Base-by-base conservation (phyloP, 139 green algal species). In the Limnomonas spitsbergensis region DNA sequence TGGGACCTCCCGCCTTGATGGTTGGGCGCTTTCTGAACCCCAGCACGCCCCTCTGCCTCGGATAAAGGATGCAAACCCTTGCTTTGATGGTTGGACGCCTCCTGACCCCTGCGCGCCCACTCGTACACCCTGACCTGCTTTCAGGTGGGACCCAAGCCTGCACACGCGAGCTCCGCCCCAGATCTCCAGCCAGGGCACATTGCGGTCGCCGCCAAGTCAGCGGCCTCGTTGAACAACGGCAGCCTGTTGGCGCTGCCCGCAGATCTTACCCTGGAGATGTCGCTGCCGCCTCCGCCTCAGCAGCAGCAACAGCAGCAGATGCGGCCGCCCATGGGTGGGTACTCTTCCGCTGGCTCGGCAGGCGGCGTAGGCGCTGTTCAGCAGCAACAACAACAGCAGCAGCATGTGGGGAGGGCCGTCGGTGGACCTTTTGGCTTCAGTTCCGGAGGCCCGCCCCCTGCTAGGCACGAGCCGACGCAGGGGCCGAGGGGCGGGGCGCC, bases 191-290 rank as follows among this genome's bases (percentile, higher is more conserved):
- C n/a, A n/a, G n/a, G n/a, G n/a, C n/a, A n/a, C n/a, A n/a, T n/a
- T n/a, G n/a, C n/a, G n/a, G n/a, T n/a, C n/a, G n/a, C n/a, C n/a
- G n/a, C n/a, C n/a, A n/a, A n/a, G n/a, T n/a, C n/a, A n/a, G n/a
- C n/a, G n/a, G n/a, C n/a, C n/a, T n/a, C n/a, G n/a, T n/a, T n/a
- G n/a, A n/a, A n/a, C n/a, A n/a, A 82, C 70, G 79, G 66, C 78
- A 74, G 78, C 56, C 75, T 83, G 32, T 47, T 73, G 0, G 71
- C 78, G 24, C 42, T 83, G 31, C 78, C 78, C 2, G 78, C 78
- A 2, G 78, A 83, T 40, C 66, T 83, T 29, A 79, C 77, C 42
- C 39, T 83, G 0, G 78, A 83, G 1, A 61, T 14, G 56, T 36
- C 56, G 27, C 29, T 70, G 56, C 56, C 29, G 56, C 9, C 9